Conservation (phyloP, 257 asterid species). For the Solanum stenotomum region DNA sequence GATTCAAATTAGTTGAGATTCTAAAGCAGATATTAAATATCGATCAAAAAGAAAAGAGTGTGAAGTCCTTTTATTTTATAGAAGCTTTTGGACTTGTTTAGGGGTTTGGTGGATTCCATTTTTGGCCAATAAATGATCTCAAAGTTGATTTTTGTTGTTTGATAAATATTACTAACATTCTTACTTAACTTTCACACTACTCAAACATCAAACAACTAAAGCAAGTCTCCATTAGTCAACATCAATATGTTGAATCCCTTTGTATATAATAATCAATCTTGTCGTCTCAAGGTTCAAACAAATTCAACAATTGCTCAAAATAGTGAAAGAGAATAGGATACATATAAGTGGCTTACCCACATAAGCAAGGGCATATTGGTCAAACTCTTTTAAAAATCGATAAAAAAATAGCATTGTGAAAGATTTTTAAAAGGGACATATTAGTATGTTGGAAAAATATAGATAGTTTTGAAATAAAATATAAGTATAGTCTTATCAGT, state of each 20-base stretch:
- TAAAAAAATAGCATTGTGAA: fast-evolving
- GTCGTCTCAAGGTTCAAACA: background rate
- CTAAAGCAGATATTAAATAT: background rate
- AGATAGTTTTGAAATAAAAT: too few relatives aligned
- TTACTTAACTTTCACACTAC: background rate
- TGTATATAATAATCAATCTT: background rate
- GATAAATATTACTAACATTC: background rate
- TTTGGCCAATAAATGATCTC: background rate
- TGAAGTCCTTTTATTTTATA: background rate
- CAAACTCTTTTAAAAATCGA: background rate
- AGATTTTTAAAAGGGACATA: too few relatives aligned
- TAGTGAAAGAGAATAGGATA: background rate
- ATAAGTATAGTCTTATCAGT: background rate
- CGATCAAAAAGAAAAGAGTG: background rate
- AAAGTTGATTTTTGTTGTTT: background rate
- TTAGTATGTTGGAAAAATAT: too few relatives aligned
- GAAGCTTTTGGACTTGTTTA: background rate
- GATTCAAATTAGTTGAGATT: background rate
- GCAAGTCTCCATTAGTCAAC: background rate
- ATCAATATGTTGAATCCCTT: background rate
- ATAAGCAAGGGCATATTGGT: background rate
- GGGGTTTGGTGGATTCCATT: background rate
- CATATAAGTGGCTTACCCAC: background rate
- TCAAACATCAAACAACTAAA: background rate
- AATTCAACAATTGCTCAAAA: background rate